Base-by-base conservation (phyloP, 345 rosid genomes). In the Geranium rotundifolium region DNA sequence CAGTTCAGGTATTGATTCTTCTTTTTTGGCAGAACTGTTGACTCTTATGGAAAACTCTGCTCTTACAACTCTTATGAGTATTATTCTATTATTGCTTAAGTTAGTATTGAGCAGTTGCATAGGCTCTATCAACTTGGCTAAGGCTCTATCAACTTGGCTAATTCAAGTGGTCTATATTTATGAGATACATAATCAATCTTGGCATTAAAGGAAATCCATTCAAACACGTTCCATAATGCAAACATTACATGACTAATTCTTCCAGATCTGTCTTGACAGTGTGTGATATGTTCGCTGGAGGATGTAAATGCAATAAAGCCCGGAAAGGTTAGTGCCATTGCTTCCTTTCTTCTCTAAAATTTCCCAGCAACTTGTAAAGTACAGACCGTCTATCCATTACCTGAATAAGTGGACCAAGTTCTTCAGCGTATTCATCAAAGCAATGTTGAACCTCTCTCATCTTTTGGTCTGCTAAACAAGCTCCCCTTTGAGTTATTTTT, bases 201-300 rank as follows among this genome's bases (percentile, higher is more conserved):
- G 10, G 12, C 50, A 41, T 5, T 41, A 12, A 41, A 41, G 50
- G 50, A 41, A 41, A 3, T 41, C 12, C 50, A 41, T 41, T 41
- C 50, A 41, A 41, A 5, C 50, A 41, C 50, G 10, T 41, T 41
- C 9, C 34, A n/a, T 54, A 10, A 27, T 34, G 57, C 50, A 23
- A 29, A 9, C 12, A 49, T 66, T 56, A 6, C 60, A 49, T 59
- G 60, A 78, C 67, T 64, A 54, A 68, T 31, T 13, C 60, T 54
- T 37, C 1, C 66, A 39, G n/a, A 59, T 66, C 70, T 66, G 29
- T 49, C 76, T 72, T 74, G 71, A 72, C 84, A 90, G 99, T 72
- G 89, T 58, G 99, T 76, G 57, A 86, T 93, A 61, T 93, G 99
- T 68, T 90, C 99, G 41, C 77, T 93, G 69, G 97, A 90, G 80